Conservation (phyloP, 139 green algal genomes). For the Coelastrella sp. region DNA sequence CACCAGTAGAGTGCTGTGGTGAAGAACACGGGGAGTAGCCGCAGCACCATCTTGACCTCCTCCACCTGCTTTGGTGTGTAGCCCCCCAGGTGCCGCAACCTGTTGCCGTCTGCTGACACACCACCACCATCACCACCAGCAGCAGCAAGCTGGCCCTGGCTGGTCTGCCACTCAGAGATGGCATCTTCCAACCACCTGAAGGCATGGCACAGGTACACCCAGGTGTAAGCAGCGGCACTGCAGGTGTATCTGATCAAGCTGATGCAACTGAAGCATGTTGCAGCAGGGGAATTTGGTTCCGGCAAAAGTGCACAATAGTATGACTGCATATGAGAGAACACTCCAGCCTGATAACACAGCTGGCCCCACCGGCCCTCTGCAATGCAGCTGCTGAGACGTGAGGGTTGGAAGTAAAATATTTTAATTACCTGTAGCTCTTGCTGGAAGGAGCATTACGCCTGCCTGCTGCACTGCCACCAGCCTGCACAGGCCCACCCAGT, state of each 20-base stretch:
- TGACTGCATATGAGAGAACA: no score
- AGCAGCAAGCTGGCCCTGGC: constrained; percentile 52
- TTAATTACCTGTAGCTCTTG: no score
- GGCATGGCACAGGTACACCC: background rate
- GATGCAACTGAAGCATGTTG: background rate
- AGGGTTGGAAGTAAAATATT: no score
- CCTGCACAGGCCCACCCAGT: background rate
- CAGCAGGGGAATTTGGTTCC: background rate
- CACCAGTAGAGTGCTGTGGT: constrained; percentile 91
- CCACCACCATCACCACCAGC: constrained; percentile 1
- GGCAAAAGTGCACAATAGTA: no score
- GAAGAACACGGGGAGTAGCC: constrained; percentile 92
- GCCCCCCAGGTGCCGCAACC: constrained; percentile 45
- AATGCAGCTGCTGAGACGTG: no score
- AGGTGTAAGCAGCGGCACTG: no score
- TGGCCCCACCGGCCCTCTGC: no score
- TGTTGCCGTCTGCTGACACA: no score
- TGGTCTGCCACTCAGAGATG: constrained; percentile 66
- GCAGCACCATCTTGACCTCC: constrained; percentile 93
- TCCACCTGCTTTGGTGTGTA: constrained; percentile 82
- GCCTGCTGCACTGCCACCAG: background rate
- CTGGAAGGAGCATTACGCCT: background rate
- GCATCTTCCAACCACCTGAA: constrained; percentile 68
- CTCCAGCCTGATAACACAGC: no score
- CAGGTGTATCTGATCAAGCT: background rate